Percentiles rank a stretch among this genome's conserved stretches.
These are phyloP conservation scores for Podaxis sp. DNA, from an alignment of 768 basidiomycete species.

Conservation along the genomic window DNA sequence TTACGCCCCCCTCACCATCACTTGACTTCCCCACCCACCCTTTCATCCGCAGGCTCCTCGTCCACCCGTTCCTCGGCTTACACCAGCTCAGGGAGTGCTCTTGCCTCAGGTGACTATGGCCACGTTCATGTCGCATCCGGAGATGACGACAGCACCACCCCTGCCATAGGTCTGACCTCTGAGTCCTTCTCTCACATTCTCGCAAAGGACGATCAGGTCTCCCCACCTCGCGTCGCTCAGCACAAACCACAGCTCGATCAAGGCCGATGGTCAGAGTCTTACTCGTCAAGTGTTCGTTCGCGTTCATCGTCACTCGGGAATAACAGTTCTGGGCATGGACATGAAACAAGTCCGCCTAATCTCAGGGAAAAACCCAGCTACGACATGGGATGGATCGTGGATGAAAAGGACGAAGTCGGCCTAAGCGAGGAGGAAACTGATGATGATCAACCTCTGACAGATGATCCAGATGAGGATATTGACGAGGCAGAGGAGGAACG, in stretches of 20 bases:
- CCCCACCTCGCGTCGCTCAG: conserved; percentile 41
- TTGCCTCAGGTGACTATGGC: conserved; percentile 59
- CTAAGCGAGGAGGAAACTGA: conserved; percentile 60
- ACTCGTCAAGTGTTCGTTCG: conserved; percentile 62
- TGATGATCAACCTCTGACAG: conserved; percentile 39
- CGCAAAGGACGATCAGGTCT: conserved; percentile 47
- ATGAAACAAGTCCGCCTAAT: conserved; percentile 43
- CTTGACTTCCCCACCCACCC: conserved; percentile 45
- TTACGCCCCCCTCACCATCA: conserved; percentile 52
- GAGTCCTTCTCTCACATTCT: conserved; percentile 67
- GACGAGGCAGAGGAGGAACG: conserved; percentile 60
- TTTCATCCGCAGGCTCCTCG: conserved; percentile 72
- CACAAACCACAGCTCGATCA: conserved; percentile 60
- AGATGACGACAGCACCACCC: conserved; percentile 47
- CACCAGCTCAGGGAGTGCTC: conserved; percentile 66
- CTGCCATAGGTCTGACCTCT: conserved; percentile 58
- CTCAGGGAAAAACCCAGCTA: conserved; percentile 70
- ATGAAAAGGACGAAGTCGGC: conserved; percentile 67
- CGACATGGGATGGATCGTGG: conserved; percentile 76
- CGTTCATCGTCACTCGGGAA: conserved; percentile 68
- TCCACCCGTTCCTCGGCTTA: conserved; percentile 78
- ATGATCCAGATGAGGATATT: conserved; percentile 36
- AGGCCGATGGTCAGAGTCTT: conserved; percentile 72
- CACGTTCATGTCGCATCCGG: conserved; percentile 66
- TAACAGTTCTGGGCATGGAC: conserved; percentile 30